phyloP scores from a whole-genome alignment of 495 filamentous ascomycete genomes.

The Podospora didyma region DNA sequence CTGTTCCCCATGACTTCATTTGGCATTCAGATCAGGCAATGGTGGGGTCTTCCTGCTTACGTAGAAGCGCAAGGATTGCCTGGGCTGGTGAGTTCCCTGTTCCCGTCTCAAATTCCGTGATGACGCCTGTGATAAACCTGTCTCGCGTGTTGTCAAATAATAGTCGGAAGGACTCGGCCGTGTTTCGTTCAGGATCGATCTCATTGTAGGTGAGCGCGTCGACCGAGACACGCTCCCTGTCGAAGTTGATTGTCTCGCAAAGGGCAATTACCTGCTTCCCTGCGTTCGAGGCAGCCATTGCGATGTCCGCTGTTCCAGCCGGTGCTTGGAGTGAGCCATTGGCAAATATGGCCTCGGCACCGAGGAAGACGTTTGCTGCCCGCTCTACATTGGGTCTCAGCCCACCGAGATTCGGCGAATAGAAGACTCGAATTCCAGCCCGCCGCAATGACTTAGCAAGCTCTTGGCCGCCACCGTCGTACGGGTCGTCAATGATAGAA shows the following conservation, averaged over 20 bases:
- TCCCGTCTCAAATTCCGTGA: conserved; percentile 69
- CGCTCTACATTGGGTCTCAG: conserved; percentile 67
- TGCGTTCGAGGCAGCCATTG: conserved; percentile 74
- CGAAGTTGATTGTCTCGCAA: conserved; percentile 95
- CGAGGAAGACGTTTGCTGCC: conserved; percentile 77
- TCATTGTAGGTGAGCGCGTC: conserved; percentile 94
- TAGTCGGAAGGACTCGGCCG: conserved; percentile 67
- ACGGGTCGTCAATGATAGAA: conserved; percentile 80
- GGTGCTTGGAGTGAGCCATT: conserved; percentile 86
- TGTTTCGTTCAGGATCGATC: conserved; percentile 58
- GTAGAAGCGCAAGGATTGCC: conserved; percentile 59
- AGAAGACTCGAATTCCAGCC: conserved; percentile 70
- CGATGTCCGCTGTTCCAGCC: conserved; percentile 81
- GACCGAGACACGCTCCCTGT: conserved; percentile 73
- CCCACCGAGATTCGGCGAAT: conserved; percentile 69
- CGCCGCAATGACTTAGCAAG: conserved; percentile 64
- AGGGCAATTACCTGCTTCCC: conserved; percentile 82
- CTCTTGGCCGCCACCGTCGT: conserved; percentile 66
- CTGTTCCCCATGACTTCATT: not conserved
- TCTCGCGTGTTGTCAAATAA: conserved; percentile 95
- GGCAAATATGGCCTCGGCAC: conserved; percentile 85
- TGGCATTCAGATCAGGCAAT: conserved; percentile 22
- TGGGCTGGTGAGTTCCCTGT: conserved; percentile 76
- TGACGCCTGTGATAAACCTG: conserved; percentile 79
- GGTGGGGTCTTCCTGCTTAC: conserved; percentile 47